A percentile compares a stretch with the other conserved stretches of the same genome.
Conservation (phyloP, 2,329 filamentous ascomycete species). For the Rachicladosporium sp. region DNA sequence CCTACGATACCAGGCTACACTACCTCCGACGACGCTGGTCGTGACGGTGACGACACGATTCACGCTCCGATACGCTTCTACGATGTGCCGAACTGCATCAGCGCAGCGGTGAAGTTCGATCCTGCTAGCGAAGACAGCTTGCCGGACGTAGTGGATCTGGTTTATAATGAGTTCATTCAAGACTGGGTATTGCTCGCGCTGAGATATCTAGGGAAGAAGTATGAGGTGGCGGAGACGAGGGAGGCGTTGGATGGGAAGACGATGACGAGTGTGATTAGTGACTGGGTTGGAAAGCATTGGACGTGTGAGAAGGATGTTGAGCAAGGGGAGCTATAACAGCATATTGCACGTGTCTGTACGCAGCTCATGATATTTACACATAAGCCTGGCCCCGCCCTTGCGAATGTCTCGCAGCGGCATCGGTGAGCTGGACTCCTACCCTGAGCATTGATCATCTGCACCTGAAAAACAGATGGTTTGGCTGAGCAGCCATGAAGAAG, state of each 20-base stretch:
- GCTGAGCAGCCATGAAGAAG: too few relatives aligned
- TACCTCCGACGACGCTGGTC: slow-evolving; percentile 70
- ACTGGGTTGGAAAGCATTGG: slow-evolving; percentile 49
- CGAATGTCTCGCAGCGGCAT: neutral
- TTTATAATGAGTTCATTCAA: slow-evolving; percentile 86
- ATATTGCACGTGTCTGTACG: too few relatives aligned
- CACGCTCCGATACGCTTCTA: slow-evolving; percentile 67
- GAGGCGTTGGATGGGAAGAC: slow-evolving; percentile 41
- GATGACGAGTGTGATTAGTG: slow-evolving; percentile 45
- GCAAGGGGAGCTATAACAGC: too few relatives aligned
- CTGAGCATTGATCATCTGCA: too few relatives aligned
- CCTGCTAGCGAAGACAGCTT: slow-evolving; percentile 27
- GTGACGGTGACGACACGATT: slow-evolving; percentile 80
- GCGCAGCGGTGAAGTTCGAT: slow-evolving; percentile 54
- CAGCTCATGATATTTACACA: too few relatives aligned
- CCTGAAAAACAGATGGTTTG: too few relatives aligned
- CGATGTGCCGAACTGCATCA: slow-evolving; percentile 70
- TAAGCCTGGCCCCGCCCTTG: too few relatives aligned
- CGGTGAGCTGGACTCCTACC: too few relatives aligned
- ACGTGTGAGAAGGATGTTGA: slow-evolving; percentile 11
- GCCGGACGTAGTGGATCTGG: slow-evolving; percentile 67
- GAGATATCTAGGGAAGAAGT: slow-evolving; percentile 44
- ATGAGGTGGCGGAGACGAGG: slow-evolving; percentile 38
- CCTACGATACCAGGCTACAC: slow-evolving; percentile 64
- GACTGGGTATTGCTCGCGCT: slow-evolving; percentile 68